Evolutionary conservation across 192 early-diverging fungal species (phyloP).

Genomic region (Coemansia sp.): DNA sequence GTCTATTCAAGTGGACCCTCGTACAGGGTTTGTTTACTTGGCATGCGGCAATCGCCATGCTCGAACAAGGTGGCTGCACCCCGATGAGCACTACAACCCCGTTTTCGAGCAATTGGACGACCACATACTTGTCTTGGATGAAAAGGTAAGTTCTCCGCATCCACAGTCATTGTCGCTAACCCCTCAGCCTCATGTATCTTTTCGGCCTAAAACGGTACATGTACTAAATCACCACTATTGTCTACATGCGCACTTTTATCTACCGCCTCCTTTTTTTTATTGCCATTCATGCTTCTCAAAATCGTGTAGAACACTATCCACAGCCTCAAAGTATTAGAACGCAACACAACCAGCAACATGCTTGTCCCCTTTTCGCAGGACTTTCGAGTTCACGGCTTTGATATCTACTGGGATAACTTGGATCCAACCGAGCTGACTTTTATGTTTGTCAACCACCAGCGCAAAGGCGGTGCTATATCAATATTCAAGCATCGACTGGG

Average conservation of each 20-base stretch:
- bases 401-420: constrained; percentile 48
- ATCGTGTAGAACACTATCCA: constrained; percentile 50
- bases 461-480: constrained; percentile 56
- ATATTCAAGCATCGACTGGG: constrained; percentile 58
- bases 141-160: constrained; percentile 41
- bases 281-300: neutral
- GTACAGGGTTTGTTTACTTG: constrained; percentile 57
- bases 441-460: constrained; percentile 64
- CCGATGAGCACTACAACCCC: constrained; percentile 21
- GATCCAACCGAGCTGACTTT: constrained; percentile 55
- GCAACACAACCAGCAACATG: constrained; percentile 25
- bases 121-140: constrained; percentile 56
- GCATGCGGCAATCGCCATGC: constrained; percentile 57
- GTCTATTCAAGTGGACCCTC: constrained; percentile 59
- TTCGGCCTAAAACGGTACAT: neutral
- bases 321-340: constrained; percentile 39
- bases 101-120: constrained; percentile 31
- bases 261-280: neutral
- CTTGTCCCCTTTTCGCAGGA: constrained; percentile 44
- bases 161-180: neutral
- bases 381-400: constrained; percentile 58
- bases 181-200: neutral
- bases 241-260: neutral
- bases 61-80: constrained; percentile 56
- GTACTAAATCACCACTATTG: neutral